Evolutionary conservation across 2,329 filamentous ascomycete genomes (phyloP), one percentile per base, ranked within the genome.

Genomic region (Aspergillus chevalieri): DNA sequence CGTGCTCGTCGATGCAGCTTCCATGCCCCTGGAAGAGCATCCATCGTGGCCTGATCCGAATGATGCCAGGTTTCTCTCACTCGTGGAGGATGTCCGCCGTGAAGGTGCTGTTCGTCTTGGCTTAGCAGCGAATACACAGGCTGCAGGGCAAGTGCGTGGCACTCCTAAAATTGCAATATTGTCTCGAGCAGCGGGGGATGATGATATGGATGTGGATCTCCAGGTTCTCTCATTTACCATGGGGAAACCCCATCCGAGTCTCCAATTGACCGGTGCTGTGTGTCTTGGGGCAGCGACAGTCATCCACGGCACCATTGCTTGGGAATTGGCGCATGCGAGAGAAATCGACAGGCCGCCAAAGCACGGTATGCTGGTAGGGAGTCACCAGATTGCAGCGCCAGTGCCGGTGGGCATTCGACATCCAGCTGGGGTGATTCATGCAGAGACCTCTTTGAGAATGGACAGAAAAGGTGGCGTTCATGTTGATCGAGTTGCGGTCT

Each of bases 81-180:
- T 71, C 2, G 70, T 84, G 19, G 73, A 85, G 45, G 60, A 21
- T 10, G 17, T 47, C 6, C 58, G 54, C 21, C 55, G 47, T 22
- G 28, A 21, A 15, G 73, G 77, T 0, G 79, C 80, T 1, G 81
- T 85, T 0, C 81, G 81, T 9, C 84, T 73, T 0, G 79, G 63
- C 44, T 67, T 66, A 2, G 73, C 70, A 77, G 2, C 81, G 80
- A 0, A 83, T 86, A 65, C 82, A 81, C 9, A 80, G 78, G 0
- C 82, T 82, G 14, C 78, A 0, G 83, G 82, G 26, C 80, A 65
- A 2, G 81, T 73, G 6, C 74, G 77, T 1, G 74, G 76, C 3
- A 80, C 79, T 4, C 83, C 83, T 26, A 4, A 61, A 59, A 85
- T 85, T n/a, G 77, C 76, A 30, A 85, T 68, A 36, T 74, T 73